phyloP scores from a whole-genome alignment of 768 basidiomycete species.

The Tubosaeta sp. region DNA sequence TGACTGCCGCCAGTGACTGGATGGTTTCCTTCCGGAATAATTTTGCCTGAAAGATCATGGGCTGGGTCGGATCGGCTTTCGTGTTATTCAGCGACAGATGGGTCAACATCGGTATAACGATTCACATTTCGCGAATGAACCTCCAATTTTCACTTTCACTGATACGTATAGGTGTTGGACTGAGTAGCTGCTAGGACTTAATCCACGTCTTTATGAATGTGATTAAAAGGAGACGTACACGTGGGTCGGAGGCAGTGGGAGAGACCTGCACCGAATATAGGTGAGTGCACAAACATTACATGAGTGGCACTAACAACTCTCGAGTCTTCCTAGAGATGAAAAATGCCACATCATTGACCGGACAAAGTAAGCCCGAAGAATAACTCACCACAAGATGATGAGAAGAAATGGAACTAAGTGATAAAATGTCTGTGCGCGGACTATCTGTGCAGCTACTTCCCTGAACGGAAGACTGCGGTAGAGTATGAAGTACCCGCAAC shows the following conservation, averaged over 20 bases:
- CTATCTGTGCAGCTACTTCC: neutral
- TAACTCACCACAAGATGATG: slow-evolving; percentile 1
- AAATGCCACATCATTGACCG: neutral
- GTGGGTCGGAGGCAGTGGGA: neutral
- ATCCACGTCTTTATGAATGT: neutral
- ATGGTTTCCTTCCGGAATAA: slow-evolving; percentile 4
- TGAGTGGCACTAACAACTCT: neutral
- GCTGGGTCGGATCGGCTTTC: slow-evolving; percentile 9
- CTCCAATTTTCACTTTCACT: slow-evolving; percentile 1
- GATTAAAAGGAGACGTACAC: neutral
- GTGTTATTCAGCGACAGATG: neutral
- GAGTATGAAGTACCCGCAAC: neutral
- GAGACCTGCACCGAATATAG: neutral
- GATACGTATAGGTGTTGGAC: neutral
- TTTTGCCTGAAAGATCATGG: slow-evolving; percentile 14
- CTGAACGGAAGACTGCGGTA: slow-evolving; percentile 2
- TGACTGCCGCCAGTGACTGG: slow-evolving; percentile 21
- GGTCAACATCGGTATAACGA: neutral
- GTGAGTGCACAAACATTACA: neutral
- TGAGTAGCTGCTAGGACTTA: slow-evolving; percentile 1
- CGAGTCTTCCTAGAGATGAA: neutral
- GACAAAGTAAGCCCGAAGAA: neutral
- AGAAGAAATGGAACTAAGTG: neutral
- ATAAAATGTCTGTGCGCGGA: neutral
- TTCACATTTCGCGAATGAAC: slow-evolving; percentile 13